Percentiles rank a stretch among this genome's conserved stretches.
Conservation (phyloP, 2,329 filamentous ascomycete species). For the Verticillium albo-atrum region DNA sequence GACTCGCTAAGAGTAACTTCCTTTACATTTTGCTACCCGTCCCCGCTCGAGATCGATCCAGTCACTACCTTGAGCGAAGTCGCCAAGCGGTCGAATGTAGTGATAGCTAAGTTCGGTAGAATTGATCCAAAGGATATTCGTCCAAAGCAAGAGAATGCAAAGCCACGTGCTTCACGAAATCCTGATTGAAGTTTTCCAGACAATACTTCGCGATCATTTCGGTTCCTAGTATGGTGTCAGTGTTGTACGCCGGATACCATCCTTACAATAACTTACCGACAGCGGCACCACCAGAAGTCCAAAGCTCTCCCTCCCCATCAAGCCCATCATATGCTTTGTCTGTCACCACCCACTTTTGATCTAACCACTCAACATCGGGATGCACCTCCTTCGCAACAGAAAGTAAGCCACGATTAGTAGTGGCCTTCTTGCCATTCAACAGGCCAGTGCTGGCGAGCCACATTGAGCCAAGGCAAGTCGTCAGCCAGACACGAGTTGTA, state of each 20-base stretch:
- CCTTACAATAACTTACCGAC: constrained; percentile 20
- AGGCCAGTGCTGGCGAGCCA: constrained; percentile 32
- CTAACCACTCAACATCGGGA: constrained; percentile 29
- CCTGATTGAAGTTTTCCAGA: not conserved
- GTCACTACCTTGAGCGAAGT: too few relatives aligned
- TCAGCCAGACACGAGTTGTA: constrained; percentile 28
- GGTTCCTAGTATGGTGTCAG: not conserved
- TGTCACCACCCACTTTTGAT: constrained; percentile 32
- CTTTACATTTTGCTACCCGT: too few relatives aligned
- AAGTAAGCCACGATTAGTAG: constrained; percentile 29
- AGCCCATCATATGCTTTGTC: constrained; percentile 21
- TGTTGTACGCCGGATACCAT: not conserved
- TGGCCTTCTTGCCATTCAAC: constrained; percentile 30
- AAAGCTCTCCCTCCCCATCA: constrained; percentile 24
- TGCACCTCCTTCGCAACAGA: constrained; percentile 15
- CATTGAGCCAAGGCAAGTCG: constrained; percentile 31
- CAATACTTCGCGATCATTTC: not conserved
- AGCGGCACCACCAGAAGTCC: constrained; percentile 31
- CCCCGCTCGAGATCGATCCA: too few relatives aligned
- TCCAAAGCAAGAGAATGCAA: not conserved
- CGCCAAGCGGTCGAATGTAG: too few relatives aligned
- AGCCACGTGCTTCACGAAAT: not conserved
- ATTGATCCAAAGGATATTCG: not conserved
- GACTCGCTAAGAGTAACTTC: too few relatives aligned
- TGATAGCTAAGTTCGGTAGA: too few relatives aligned